Conservation (phyloP, 1,284 basidiomycete species). For the Cutaneotrichosporon cavernicola region DNA sequence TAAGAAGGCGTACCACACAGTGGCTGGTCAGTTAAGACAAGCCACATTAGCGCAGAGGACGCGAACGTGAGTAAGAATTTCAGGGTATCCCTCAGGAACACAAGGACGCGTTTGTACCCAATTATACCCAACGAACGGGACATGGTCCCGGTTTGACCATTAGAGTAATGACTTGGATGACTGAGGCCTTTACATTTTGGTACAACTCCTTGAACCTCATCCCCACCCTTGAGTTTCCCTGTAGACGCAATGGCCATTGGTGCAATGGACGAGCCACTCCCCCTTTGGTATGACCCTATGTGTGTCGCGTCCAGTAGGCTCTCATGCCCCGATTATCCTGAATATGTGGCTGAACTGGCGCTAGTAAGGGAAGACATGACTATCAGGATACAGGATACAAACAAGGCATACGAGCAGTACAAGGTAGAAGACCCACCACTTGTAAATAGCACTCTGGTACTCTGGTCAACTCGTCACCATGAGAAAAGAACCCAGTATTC, state of each 20-base stretch:
- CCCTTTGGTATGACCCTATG: not conserved
- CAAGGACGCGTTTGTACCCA: no score
- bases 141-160: no score
- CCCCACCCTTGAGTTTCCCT: not conserved
- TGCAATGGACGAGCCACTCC: slow-evolving; percentile 2
- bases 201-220: not conserved
- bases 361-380: not conserved
- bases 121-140: no score
- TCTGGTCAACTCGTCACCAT: no score
- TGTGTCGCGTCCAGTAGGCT: not conserved
- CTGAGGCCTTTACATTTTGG: not conserved
- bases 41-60: no score
- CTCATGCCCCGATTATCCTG: not conserved
- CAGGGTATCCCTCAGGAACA: no score
- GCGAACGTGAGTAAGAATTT: not conserved
- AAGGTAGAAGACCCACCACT: no score
- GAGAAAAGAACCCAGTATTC: no score
- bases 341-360: not conserved
- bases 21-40: not conserved
- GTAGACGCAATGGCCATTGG: slow-evolving; percentile 2
- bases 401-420: not conserved
- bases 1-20: not conserved
- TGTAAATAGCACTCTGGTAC: not conserved
- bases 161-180: not conserved
- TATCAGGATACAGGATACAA: not conserved